A percentile compares a stretch with the other conserved stretches of the same genome.
phyloP scores from a whole-genome alignment of 495 filamentous ascomycete genomes.

The Pseudomonodictys pantanalensis region DNA sequence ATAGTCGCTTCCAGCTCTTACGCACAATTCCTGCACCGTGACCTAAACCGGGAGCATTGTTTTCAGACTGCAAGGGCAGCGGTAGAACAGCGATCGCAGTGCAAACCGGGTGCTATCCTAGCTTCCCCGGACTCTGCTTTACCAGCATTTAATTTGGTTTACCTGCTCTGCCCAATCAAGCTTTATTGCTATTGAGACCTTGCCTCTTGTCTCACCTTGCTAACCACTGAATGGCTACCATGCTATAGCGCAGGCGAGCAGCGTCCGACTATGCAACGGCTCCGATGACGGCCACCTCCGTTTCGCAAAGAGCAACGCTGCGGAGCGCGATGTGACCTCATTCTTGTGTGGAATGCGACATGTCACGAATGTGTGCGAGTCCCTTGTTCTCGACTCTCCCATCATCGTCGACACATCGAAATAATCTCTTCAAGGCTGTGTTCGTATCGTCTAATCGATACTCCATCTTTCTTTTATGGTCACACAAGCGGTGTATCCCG shows the following conservation, averaged over 20 bases:
- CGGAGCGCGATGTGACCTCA: conserved; percentile 8
- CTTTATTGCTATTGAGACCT: conserved; percentile 10
- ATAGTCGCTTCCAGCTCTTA: conserved; percentile 1
- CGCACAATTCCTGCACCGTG: not conserved
- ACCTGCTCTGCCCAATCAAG: conserved; percentile 6
- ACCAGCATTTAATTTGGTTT: not conserved
- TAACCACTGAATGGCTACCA: not conserved
- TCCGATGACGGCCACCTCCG: too few relatives aligned
- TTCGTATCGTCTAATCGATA: too few relatives aligned
- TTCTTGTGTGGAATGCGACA: not conserved
- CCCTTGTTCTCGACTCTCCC: too few relatives aligned
- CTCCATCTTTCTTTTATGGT: too few relatives aligned
- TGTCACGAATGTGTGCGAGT: too few relatives aligned
- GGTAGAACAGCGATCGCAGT: not conserved
- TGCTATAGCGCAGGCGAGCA: not conserved
- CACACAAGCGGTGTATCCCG: too few relatives aligned
- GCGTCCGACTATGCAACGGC: not conserved
- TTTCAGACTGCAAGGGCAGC: conserved; percentile 1
- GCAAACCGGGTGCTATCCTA: conserved; percentile 11
- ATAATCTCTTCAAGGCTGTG: too few relatives aligned
- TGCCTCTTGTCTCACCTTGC: conserved; percentile 12
- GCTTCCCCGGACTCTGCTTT: conserved; percentile 13
- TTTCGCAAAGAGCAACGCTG: not conserved
- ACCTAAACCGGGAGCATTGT: too few relatives aligned
- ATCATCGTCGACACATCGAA: too few relatives aligned